Conservation (phyloP, 108 stramenopile genomes). For the Cyclotella baltica region DNA sequence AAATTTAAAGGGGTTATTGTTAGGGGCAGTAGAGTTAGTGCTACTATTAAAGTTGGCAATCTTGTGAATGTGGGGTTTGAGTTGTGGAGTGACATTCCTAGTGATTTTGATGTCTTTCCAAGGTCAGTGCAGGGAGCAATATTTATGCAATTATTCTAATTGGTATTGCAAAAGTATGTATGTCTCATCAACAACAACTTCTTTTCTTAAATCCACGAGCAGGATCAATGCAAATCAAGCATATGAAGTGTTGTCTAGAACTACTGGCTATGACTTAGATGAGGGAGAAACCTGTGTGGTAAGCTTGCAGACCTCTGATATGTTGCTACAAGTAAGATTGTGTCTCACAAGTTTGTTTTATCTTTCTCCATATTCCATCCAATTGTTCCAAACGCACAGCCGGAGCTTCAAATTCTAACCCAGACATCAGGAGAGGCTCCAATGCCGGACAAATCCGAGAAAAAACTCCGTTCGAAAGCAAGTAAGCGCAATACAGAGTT, state of each 20-base stretch:
- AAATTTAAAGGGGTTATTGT: conserved; percentile 21
- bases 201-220: background rate
- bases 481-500: background rate
- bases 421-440: conserved; percentile 1
- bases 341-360: background rate
- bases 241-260: background rate
- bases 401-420: conserved; percentile 22
- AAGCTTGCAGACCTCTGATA: background rate
- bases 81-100: conserved; percentile 16
- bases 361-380: background rate
- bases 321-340: background rate
- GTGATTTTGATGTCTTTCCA: conserved; percentile 15
- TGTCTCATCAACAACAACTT: background rate
- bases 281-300: conserved; percentile 10
- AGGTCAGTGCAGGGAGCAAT: conserved; percentile 2
- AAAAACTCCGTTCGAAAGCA: background rate
- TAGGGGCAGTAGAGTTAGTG: conserved; percentile 19
- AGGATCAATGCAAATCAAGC: conserved; percentile 18
- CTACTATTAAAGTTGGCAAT: conserved; percentile 29
- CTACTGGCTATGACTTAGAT: background rate
- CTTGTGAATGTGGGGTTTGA: conserved; percentile 27
- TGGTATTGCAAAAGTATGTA: background rate
- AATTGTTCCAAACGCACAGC: background rate
- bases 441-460: background rate
- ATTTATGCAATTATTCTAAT: background rate